These are phyloP conservation scores for Iris pallida DNA, from an alignment of 116 monocot species.

Conservation along the genomic window DNA sequence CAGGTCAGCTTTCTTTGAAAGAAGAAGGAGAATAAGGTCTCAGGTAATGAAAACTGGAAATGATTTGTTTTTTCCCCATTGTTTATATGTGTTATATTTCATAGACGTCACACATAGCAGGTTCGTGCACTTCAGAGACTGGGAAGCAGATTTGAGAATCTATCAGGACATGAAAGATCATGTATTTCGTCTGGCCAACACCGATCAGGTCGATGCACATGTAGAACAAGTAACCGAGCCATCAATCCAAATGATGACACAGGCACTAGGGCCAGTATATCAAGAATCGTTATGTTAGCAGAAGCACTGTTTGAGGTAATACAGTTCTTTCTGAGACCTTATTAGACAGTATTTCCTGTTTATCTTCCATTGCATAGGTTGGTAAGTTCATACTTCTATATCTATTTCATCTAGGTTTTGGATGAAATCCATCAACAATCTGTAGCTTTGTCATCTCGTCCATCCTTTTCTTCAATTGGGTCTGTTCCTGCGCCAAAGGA, in stretches of 20 bases:
- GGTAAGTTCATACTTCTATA: not conserved
- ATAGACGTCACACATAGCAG: conserved; percentile 35
- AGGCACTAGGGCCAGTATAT: conserved; percentile 69
- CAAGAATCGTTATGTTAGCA: conserved; percentile 95
- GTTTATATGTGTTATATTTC: not conserved
- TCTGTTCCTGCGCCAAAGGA: conserved; percentile 94
- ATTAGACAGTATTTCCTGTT: not conserved
- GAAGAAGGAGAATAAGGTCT: conserved; percentile 61
- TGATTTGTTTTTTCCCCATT: not conserved
- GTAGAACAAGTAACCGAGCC: conserved; percentile 41
- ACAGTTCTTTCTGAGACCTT: not conserved
- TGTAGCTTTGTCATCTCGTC: conserved; percentile 64
- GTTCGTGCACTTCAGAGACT: conserved; percentile 84
- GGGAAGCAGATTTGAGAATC: conserved; percentile 76
- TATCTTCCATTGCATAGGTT: not conserved
- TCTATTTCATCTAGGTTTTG: conserved; percentile 52
- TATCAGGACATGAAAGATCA: conserved; percentile 78
- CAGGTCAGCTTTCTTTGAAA: conserved; percentile 50
- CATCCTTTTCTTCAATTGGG: conserved; percentile 72
- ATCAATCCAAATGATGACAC: conserved; percentile 51
- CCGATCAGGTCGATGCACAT: conserved; percentile 58
- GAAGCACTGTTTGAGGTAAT: conserved; percentile 96
- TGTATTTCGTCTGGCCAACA: conserved; percentile 75
- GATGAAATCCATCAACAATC: conserved; percentile 98
- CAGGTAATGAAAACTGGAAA: conserved; percentile 29